Evolutionary conservation across 495 filamentous ascomycete species (phyloP).

Genomic region (Daldinia concentrica): DNA sequence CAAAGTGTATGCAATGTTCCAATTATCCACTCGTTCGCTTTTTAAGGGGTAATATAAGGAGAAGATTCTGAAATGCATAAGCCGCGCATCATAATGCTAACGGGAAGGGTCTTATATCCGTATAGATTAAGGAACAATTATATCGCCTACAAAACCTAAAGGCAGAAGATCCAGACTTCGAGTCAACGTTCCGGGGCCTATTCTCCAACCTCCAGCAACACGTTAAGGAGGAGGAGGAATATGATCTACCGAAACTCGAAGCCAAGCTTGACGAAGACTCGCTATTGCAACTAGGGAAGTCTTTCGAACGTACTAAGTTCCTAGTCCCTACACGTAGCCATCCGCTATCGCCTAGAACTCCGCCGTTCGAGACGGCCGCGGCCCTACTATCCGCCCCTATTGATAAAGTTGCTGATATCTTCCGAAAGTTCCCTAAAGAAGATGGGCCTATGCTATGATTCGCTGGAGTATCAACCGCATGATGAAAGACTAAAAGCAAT

Average conservation of each 20-base stretch:
- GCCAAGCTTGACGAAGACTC: constrained; percentile 47
- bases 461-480: background rate
- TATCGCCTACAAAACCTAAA: constrained; percentile 66
- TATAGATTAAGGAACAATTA: constrained; percentile 68
- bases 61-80: too few relatives aligned
- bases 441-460: constrained; percentile 13
- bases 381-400: constrained; percentile 59
- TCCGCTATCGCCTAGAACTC: constrained; percentile 43
- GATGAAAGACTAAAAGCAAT: too few relatives aligned
- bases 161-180: constrained; percentile 58
- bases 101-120: too few relatives aligned
- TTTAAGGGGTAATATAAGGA: too few relatives aligned
- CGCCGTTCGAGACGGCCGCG: constrained; percentile 58
- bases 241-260: constrained; percentile 67
- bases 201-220: constrained; percentile 62
- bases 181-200: constrained; percentile 59
- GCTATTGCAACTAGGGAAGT: constrained; percentile 56
- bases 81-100: background rate
- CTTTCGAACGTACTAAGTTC: constrained; percentile 66
- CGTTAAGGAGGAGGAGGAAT: constrained; percentile 66
- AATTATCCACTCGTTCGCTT: background rate
- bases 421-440: constrained; percentile 54
- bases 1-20: constrained; percentile 50
- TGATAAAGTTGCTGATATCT: constrained; percentile 58
- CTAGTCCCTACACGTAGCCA: constrained; percentile 67